Base-by-base conservation (phyloP, 208 protist species). In the Wallacemonas collosoma region DNA sequence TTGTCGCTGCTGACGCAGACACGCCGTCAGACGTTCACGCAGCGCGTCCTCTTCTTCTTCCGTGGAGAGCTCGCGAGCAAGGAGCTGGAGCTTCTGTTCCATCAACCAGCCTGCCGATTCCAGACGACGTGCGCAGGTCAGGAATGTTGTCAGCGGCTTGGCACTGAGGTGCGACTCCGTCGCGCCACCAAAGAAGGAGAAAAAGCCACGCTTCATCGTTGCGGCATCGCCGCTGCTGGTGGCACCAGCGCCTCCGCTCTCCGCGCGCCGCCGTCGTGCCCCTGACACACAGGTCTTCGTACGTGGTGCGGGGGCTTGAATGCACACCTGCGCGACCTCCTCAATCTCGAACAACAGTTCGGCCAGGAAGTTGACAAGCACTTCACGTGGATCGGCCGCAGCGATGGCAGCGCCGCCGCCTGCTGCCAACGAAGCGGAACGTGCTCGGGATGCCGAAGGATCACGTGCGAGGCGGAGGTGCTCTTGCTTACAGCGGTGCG, bases 181-280 rank as follows among this genome's bases (percentile, higher is more conserved):
- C 12, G 86, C 86, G 2, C 86, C 86, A 11, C 86, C 86, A 67
- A 88, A 91, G 76, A 83, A 91, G 57, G 76, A 82, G 57, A 88
- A 91, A 68, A 84, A 91, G 60, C 82, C 82, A 53, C 41, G 7
- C 54, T 51, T 51, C 12, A 51, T 12, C 38, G 26, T 3, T 35
- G 38, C 38, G 41, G 14, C 15, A 38, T 62, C 40, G 17, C 54
- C 50, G 3, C n/a, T 50, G 45, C 45, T 26, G 26, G 26, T 26
- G 26, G 26, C 26, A 26, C 26, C 26, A 26, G 26, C 26, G 26
- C 26, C 26, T 26, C 26, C 26, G 26, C 26, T 26, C 26, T 26
- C 45, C 45, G 54, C 68, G 9, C 53, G 36, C 0, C 53, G 36
- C 4, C 68, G 36, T 11, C 15, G 43, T 17, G 39, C 68, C 12